phyloP scores from a whole-genome alignment of 2,329 filamentous ascomycete genomes.

The Raffaelea arxii region DNA sequence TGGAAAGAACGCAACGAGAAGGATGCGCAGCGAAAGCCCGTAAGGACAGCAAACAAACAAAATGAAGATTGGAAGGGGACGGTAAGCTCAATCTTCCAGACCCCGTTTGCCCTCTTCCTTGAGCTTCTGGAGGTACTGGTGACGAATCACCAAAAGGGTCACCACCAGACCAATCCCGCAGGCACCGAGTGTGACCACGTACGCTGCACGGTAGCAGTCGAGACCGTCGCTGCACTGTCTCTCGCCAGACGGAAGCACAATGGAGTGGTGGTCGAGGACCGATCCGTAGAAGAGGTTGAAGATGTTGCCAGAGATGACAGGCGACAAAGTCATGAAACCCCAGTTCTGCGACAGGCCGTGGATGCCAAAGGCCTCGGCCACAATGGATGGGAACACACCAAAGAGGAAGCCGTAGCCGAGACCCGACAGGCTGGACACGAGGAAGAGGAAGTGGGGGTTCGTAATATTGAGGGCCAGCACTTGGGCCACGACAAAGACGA shows the following conservation, averaged over 20 bases:
- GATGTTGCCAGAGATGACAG: slow-evolving; percentile 77
- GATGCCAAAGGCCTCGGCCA: slow-evolving; percentile 85
- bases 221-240: slow-evolving; percentile 68
- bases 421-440: slow-evolving; percentile 76
- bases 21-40: too few relatives aligned
- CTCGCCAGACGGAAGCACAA: slow-evolving; percentile 58
- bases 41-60: background rate
- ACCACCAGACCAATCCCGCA: slow-evolving; percentile 60
- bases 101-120: slow-evolving; percentile 21
- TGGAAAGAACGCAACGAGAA: too few relatives aligned
- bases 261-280: slow-evolving; percentile 73
- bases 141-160: slow-evolving; percentile 60
- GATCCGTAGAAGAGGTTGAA: slow-evolving; percentile 88
- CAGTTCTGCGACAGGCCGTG: slow-evolving; percentile 87
- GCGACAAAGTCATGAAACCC: slow-evolving; percentile 87
- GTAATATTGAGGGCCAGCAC: slow-evolving; percentile 63
- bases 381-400: slow-evolving; percentile 83
- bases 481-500: slow-evolving; percentile 73
- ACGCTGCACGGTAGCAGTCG: slow-evolving; percentile 72
- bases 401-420: slow-evolving; percentile 90
- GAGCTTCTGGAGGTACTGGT: slow-evolving; percentile 35
- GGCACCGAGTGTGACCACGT: slow-evolving; percentile 65
- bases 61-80: too few relatives aligned
- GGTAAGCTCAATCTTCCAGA: slow-evolving; percentile 11
- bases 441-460: slow-evolving; percentile 65